These are phyloP conservation scores for Otatea glauca DNA, from an alignment of 176 grass and related monocot genomes.

Conservation along the genomic window DNA sequence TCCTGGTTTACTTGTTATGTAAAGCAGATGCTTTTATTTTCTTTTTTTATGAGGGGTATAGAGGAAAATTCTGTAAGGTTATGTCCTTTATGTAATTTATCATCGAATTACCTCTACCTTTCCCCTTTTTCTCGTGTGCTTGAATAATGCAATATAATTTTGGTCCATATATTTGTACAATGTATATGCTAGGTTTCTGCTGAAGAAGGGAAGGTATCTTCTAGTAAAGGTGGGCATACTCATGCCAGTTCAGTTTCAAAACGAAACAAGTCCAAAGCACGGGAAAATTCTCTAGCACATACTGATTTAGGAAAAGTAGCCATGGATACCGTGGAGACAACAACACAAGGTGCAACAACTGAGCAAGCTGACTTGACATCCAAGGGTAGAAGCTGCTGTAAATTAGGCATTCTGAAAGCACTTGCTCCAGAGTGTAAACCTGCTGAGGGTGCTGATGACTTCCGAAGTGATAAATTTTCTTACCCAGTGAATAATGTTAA, in stretches of 20 bases:
- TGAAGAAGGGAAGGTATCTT: slow-evolving; percentile 75
- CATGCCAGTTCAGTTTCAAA: slow-evolving; percentile 54
- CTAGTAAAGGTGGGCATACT: slow-evolving; percentile 57
- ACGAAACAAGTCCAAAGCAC: slow-evolving; percentile 57
- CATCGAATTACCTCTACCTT: neutral
- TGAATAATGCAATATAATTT: slow-evolving; percentile 13
- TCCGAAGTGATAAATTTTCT: slow-evolving; percentile 52
- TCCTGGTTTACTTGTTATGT: neutral
- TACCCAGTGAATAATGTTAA: slow-evolving; percentile 50
- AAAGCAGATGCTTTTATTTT: neutral
- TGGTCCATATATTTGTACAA: slow-evolving; percentile 23
- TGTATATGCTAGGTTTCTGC: slow-evolving; percentile 59
- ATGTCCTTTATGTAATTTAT: neutral
- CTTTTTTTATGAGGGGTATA: neutral
- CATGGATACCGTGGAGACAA: slow-evolving; percentile 50
- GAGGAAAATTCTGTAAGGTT: neutral
- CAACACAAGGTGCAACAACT: slow-evolving; percentile 43
- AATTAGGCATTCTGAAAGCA: slow-evolving; percentile 73
- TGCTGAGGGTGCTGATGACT: slow-evolving; percentile 51
- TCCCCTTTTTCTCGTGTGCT: neutral
- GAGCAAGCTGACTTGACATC: slow-evolving; percentile 53
- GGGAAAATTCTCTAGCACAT: slow-evolving; percentile 53
- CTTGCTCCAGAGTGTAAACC: slow-evolving; percentile 60
- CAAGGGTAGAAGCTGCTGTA: slow-evolving; percentile 70
- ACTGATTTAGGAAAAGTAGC: slow-evolving; percentile 55